These are phyloP conservation scores for Endotrypanum monterogeii DNA, from an alignment of 208 protist species.

Conservation along the genomic window DNA sequence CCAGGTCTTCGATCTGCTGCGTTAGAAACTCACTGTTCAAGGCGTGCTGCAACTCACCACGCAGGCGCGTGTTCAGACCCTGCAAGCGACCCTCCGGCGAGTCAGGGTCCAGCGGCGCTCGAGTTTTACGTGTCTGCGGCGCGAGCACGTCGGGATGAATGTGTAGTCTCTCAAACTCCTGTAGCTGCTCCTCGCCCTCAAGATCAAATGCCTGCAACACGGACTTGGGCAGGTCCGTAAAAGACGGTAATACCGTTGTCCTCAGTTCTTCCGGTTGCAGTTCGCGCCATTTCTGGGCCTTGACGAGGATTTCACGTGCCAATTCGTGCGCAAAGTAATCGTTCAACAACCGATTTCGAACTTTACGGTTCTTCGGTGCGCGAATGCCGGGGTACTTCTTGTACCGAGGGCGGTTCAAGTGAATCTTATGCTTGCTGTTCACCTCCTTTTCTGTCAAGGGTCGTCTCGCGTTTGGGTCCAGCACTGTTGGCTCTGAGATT, in stretches of 20 bases:
- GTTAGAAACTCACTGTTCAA: constrained; percentile 81
- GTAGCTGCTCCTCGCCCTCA: constrained; percentile 64
- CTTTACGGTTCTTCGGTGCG: constrained; percentile 71
- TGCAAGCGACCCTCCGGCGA: constrained; percentile 72
- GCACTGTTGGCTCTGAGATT: constrained; percentile 67
- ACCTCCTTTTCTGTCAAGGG: constrained; percentile 67
- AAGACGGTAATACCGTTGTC: constrained; percentile 42
- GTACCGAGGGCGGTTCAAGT: constrained; percentile 51
- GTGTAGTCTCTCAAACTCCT: constrained; percentile 25
- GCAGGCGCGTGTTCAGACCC: constrained; percentile 66
- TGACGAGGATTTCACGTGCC: constrained; percentile 45
- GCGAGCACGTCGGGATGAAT: constrained; percentile 22
- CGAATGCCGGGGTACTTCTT: constrained; percentile 90
- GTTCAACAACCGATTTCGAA: constrained; percentile 81
- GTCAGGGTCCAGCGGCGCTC: constrained; percentile 48
- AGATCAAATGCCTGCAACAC: constrained; percentile 64
- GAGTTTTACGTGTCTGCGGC: constrained; percentile 26
- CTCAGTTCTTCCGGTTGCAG: constrained; percentile 19
- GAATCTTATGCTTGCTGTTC: constrained; percentile 39
- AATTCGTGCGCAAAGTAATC: constrained; percentile 77
- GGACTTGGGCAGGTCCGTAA: constrained; percentile 57
- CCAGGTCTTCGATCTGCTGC: constrained; percentile 79
- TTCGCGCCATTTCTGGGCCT: constrained; percentile 51
- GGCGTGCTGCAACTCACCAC: constrained; percentile 80
- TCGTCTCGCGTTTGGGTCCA: constrained; percentile 74